A percentile compares a stretch with the other conserved stretches of the same genome.
These are phyloP conservation scores for Neofusicoccum sp. DNA, from an alignment of 2,329 filamentous ascomycete species.

Conservation along the genomic window DNA sequence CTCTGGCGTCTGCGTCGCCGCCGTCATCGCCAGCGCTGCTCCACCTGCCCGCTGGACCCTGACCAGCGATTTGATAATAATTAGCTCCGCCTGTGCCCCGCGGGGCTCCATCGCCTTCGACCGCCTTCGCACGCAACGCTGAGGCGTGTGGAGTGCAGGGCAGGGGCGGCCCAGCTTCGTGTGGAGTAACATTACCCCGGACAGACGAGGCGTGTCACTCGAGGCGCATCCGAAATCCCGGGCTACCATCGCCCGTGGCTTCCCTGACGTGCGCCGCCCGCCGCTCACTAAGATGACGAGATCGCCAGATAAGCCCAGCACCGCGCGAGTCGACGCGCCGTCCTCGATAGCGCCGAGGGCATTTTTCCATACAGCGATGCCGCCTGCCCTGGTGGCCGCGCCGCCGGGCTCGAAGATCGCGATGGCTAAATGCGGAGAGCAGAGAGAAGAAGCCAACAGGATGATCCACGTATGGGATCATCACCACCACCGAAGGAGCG, in stretches of 20 bases:
- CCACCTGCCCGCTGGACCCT: background rate
- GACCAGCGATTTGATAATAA: background rate
- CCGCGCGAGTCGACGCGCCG: background rate
- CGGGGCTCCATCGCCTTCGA: background rate
- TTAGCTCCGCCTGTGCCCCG: background rate
- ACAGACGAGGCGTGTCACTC: background rate
- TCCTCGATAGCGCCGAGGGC: background rate
- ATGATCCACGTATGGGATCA: background rate
- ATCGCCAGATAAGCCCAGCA: background rate
- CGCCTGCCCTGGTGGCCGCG: no score
- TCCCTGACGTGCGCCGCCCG: no score
- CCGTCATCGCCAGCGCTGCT: background rate
- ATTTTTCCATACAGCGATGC: background rate
- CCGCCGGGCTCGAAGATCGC: background rate
- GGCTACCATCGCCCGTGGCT: background rate
- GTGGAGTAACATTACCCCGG: slow-evolving; percentile 4
- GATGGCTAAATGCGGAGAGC: background rate
- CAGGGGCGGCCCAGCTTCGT: background rate
- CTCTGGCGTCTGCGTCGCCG: background rate
- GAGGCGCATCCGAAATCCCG: background rate
- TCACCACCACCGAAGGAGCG: background rate
- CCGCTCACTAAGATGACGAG: background rate
- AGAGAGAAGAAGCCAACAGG: background rate
- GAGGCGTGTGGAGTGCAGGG: slow-evolving; percentile 1
- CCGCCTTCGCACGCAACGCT: background rate